A percentile compares a stretch with the other conserved stretches of the same genome.
Evolutionary conservation across 2,329 filamentous ascomycete genomes (phyloP).

Genomic region (Fusarium sp.): DNA sequence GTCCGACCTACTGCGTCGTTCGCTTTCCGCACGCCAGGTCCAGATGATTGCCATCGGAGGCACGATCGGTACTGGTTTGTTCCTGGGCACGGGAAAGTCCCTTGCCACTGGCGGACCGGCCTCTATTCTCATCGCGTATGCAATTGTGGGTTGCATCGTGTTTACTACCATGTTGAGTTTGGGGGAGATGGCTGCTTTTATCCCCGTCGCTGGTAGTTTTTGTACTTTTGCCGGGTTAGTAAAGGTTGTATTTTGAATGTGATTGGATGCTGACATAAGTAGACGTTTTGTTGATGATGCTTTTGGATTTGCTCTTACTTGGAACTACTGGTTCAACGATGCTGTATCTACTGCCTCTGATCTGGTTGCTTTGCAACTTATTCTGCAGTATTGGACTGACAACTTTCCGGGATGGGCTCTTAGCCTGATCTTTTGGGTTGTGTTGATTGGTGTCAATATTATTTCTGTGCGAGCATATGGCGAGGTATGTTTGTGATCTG

Average conservation of each 20-base stretch:
- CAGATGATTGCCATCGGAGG: constrained; percentile 75
- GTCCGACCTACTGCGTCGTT: constrained; percentile 63
- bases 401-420: constrained; percentile 73
- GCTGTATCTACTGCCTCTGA: constrained; percentile 66
- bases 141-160: constrained; percentile 67
- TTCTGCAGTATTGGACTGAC: constrained; percentile 72
- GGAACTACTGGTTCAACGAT: constrained; percentile 76
- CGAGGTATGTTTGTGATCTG: constrained; percentile 39
- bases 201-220: constrained; percentile 65
- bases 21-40: constrained; percentile 70
- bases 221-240: constrained; percentile 59
- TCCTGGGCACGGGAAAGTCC: constrained; percentile 71
- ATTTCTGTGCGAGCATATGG: constrained; percentile 51
- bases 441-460: constrained; percentile 60
- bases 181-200: constrained; percentile 70
- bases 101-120: constrained; percentile 70
- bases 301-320: constrained; percentile 65
- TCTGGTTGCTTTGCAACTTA: constrained; percentile 63
- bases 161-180: constrained; percentile 69
- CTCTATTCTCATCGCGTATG: constrained; percentile 67
- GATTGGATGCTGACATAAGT: not conserved
- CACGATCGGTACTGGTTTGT: constrained; percentile 71
- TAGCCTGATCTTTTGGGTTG: constrained; percentile 70
- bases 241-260: constrained; percentile 51
- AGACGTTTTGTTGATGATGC: constrained; percentile 64